These are phyloP conservation scores for Myochromella boudieri DNA, from an alignment of 768 basidiomycete species.

Conservation along the genomic window DNA sequence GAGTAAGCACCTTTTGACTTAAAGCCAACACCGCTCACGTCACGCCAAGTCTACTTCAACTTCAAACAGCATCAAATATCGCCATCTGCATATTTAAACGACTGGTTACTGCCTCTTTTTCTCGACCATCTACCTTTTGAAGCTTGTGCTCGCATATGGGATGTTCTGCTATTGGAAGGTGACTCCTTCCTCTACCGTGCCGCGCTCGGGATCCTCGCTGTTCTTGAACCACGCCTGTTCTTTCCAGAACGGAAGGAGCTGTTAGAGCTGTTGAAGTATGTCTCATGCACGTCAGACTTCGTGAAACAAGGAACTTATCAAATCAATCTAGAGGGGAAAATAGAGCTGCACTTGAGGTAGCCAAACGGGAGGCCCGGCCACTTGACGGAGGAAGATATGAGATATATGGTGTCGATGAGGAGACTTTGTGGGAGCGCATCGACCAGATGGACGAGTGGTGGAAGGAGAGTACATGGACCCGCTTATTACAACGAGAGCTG, in stretches of 20 bases:
- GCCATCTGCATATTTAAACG: conserved; percentile 77
- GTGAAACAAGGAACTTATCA: conserved; percentile 6
- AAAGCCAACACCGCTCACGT: neutral
- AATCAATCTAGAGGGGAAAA: conserved; percentile 64
- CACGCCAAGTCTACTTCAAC: conserved; percentile 78
- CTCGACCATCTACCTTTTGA: conserved; percentile 89
- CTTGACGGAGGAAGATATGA: conserved; percentile 79
- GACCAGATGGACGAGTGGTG: conserved; percentile 88
- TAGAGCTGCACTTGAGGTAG: conserved; percentile 80
- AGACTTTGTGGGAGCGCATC: conserved; percentile 81
- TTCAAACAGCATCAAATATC: conserved; percentile 93
- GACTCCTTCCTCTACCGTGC: conserved; percentile 88
- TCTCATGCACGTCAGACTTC: conserved; percentile 4
- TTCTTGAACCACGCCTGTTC: conserved; percentile 83
- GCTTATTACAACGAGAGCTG: conserved; percentile 79
- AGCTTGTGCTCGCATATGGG: conserved; percentile 87
- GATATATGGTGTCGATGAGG: conserved; percentile 84
- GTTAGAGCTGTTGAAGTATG: conserved; percentile 73
- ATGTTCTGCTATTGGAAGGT: conserved; percentile 83
- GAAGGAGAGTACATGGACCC: conserved; percentile 88
- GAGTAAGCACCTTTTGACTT: conserved; percentile 45
- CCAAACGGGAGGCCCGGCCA: conserved; percentile 63
- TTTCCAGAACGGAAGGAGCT: conserved; percentile 83
- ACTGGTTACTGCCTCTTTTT: conserved; percentile 83
- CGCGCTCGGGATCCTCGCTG: conserved; percentile 77